Base-by-base conservation (phyloP, 805 yeast species). In the Alloascoidea hylecoeti region DNA sequence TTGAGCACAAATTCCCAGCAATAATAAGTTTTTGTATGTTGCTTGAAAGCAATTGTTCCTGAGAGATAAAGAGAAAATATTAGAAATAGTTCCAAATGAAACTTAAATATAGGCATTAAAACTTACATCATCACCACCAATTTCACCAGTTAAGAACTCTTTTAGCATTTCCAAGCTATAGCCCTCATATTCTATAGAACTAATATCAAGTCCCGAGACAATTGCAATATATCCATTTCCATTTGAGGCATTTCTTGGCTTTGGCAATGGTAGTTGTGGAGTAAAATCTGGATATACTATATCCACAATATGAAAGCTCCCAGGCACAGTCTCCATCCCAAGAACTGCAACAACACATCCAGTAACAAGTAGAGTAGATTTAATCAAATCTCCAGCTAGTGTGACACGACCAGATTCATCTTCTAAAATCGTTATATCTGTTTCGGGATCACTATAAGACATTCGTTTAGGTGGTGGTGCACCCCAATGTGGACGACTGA, bases 361-460 rank as follows among this genome's bases (percentile, higher is more conserved):
- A 0, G 96, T 92, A 0, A 88, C 94, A 17, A 89, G 61, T 2
- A 78, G 68, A 15, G 41, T 38, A 4, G 39, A 14, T 37, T 63
- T 61, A 34, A 81, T 65, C 19, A 77, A 55, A 14, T 69, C 66
- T 17, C 85, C 88, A 36, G 72, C 75, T 16, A 92, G 58, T 19
- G 74, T 54, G 4, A 94, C 78, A 37, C 98, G 64, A 2, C 98
- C 98, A 39, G 86, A 75, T 49, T 86, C 96, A 57, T 92, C 98
- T 55, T 92, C 97, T 27, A 92, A 53, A 78, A 77, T 74, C 17
- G 82, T 50, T 44, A 66, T 70, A 49, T 78, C 83, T 4, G 60
- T 58, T 18, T 60, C 66, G 0, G 74, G 69, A 45, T 73, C 79
- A 5, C 66, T 59, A 42, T 78, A 79, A 18, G 73, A 55, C 4